Base-by-base conservation (phyloP, 345 rosid species). In the Syzygium oleosum region DNA sequence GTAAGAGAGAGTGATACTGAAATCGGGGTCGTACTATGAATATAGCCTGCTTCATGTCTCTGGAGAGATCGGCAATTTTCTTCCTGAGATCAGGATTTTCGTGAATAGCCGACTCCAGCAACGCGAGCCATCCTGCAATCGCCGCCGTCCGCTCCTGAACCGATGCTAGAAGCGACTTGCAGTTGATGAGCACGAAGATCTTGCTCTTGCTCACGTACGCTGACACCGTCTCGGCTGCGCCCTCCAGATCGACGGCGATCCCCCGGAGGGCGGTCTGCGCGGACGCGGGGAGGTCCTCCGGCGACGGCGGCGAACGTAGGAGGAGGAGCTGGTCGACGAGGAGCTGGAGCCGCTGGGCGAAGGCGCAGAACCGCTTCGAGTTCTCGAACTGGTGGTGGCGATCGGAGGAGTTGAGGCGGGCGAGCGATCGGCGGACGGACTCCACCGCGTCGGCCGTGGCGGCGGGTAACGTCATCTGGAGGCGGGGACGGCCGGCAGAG, bases 111-210 rank as follows among this genome's bases (percentile, higher is more conserved):
- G 93, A 88, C 41, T 88, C 92, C 34, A 89, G 88, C 38, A 92
- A 85, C n/a, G 90, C 87, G 16, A 90, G 91, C 92, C 93, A 92
- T 29, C 90, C 86, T 15, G 88, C 91, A 63, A 90, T 90, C n/a
- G 91, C 90, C 4, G 63, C 51, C 53, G 91, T 88, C 56, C 53
- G 87, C 43, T 91, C 84, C 85, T 86, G 90, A 23, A 91, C 90
- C 6, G 91, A 87, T 29, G 87, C 87, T 16, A 85, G 78, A 10
- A 92, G 89, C 22, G 91, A 80, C n/a, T 86, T 63, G 85, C 91
- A 91, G 65, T 89, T 85, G 85, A 91, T 88, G 52, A 92, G 88
- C 43, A 90, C 92, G 85, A 90, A 91, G 89, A 91, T 88, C 90
- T 90, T 91, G 91, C 92, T 89, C 85, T 83, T 85, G 59, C 80